Conservation (phyloP, 495 filamentous ascomycete species). For the Trypethelium eluteriae region DNA sequence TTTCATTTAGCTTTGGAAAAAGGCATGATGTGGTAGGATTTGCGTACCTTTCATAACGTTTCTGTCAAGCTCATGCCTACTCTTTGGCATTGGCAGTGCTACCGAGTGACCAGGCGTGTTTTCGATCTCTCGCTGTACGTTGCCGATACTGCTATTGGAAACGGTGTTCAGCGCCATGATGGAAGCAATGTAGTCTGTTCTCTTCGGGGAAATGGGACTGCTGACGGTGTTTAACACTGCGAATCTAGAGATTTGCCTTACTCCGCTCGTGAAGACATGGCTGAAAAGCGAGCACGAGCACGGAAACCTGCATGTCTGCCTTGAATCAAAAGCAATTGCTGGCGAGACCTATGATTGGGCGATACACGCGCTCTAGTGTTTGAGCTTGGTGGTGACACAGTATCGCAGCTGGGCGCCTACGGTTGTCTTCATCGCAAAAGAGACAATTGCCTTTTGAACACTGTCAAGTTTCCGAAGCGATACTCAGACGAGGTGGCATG, state of each 20-base stretch:
- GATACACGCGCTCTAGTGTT: background rate
- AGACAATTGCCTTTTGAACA: background rate
- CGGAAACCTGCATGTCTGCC: background rate
- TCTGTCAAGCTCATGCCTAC: background rate
- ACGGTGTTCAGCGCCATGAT: background rate
- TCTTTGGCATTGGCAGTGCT: too few species aligned
- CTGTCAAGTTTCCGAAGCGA: background rate
- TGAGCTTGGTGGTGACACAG: background rate
- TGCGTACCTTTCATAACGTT: background rate
- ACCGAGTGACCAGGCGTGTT: too few species aligned
- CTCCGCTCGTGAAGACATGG: background rate
- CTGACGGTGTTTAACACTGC: too few species aligned
- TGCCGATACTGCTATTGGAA: background rate
- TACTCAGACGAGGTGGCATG: background rate
- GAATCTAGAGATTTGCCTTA: background rate
- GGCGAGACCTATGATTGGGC: background rate
- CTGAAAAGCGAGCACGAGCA: background rate
- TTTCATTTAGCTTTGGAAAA: background rate
- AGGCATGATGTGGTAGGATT: background rate
- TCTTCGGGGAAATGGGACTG: background rate
- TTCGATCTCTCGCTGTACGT: background rate
- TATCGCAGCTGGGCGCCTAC: background rate
- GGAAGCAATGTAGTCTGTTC: background rate
- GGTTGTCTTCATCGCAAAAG: background rate
- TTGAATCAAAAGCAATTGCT: constrained; percentile 8